Conservation (phyloP, 2,329 filamentous ascomycete species). For the Epicoccum sorghinum region DNA sequence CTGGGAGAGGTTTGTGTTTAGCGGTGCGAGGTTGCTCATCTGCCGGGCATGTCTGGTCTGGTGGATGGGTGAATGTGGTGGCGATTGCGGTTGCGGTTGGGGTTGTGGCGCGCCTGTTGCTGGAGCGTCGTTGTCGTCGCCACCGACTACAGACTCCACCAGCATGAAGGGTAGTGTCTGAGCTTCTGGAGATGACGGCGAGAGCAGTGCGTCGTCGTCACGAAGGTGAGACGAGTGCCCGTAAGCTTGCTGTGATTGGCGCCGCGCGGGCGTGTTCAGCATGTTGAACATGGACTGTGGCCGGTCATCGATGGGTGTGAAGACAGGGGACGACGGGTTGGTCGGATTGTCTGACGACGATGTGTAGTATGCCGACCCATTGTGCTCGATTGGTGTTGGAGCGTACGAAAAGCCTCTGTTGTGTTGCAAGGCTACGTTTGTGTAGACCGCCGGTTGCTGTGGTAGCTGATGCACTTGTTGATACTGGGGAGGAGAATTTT, state of each 20-base stretch:
- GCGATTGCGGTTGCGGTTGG: neutral
- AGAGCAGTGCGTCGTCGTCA: constrained; percentile 34
- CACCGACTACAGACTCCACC: constrained; percentile 28
- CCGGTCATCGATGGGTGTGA: constrained; percentile 32
- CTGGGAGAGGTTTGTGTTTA: constrained; percentile 37
- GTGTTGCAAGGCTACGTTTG: neutral
- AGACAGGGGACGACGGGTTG: constrained; percentile 33
- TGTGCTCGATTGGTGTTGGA: constrained; percentile 44
- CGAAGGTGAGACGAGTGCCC: constrained; percentile 26
- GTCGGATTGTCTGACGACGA: constrained; percentile 35
- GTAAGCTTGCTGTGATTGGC: constrained; percentile 30
- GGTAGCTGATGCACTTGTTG: constrained; percentile 7
- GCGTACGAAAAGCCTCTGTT: constrained; percentile 45
- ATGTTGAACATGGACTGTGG: constrained; percentile 36
- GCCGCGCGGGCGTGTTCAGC: constrained; percentile 28
- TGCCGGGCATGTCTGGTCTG: constrained; percentile 39
- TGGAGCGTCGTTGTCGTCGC: constrained; percentile 4
- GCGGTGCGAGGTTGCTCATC: constrained; percentile 39
- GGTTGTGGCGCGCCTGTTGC: constrained; percentile 2
- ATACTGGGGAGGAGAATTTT: neutral
- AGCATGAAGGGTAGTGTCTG: constrained; percentile 29
- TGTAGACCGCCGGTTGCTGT: constrained; percentile 5
- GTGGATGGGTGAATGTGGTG: constrained; percentile 19
- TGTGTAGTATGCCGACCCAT: constrained; percentile 32
- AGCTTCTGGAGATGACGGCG: constrained; percentile 34